Evolutionary conservation across 768 basidiomycete genomes (phyloP).

Genomic region (Tulasnella sp.): DNA sequence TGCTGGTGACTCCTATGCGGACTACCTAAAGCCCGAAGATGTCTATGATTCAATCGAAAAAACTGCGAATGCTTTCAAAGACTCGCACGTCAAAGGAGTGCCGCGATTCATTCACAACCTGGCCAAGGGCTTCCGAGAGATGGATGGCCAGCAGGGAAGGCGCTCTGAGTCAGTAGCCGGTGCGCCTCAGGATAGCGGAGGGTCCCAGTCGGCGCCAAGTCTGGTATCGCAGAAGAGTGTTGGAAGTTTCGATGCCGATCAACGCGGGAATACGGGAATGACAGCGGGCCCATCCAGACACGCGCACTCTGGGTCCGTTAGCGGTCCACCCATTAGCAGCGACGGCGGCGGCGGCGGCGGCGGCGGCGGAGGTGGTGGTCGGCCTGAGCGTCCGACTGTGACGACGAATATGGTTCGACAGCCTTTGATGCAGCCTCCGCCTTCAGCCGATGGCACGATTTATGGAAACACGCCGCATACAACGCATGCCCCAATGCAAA

Average conservation of each 20-base stretch:
- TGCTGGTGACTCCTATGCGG: slow-evolving; percentile 22
- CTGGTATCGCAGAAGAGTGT: no score
- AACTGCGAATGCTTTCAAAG: slow-evolving; percentile 69
- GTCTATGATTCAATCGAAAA: slow-evolving; percentile 54
- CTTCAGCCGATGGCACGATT: background rate
- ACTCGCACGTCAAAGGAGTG: slow-evolving; percentile 47
- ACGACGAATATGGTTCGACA: background rate
- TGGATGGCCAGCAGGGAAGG: background rate
- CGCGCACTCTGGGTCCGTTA: no score
- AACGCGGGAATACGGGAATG: no score
- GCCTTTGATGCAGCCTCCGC: background rate
- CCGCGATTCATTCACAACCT: slow-evolving; percentile 65
- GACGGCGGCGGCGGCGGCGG: no score
- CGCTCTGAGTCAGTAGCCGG: background rate
- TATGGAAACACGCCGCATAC: background rate
- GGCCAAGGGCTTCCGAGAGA: slow-evolving; percentile 40
- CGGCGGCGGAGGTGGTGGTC: background rate
- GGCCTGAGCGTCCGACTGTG: background rate
- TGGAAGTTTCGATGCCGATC: no score
- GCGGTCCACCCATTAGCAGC: no score
- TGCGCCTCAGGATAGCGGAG: no score
- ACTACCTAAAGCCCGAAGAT: slow-evolving; percentile 33
- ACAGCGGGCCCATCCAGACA: no score
- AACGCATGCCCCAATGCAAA: background rate
- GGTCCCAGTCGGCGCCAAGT: no score